Base-by-base conservation (phyloP, 2,329 filamentous ascomycete species). In the Grosmannia clavigera region DNA sequence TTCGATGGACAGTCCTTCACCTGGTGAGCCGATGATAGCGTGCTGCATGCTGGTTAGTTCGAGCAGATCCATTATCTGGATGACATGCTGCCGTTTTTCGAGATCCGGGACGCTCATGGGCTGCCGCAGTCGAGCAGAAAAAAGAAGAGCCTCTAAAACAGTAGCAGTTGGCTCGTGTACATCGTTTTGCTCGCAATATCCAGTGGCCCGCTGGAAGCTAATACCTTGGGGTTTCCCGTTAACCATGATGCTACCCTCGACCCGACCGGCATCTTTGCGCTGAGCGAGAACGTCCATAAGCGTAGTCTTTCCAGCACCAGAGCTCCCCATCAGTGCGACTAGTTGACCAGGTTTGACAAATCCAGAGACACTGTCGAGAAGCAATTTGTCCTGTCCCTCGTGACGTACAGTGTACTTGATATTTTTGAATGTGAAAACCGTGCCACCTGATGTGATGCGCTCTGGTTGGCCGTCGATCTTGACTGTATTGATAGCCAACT, bases 121-220 rank as follows among this genome's bases (percentile, higher is more conserved):
- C 68, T 96, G 92, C 63, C 92, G 87, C 48, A 96, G 84, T 6
- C 94, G 71, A 31, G 92, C 92, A 67, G 85, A 90, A 73, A 96
- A 96, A 67, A 84, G 83, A 40, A 96, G 79, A 11, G 91, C 90
- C 72, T 96, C 92, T 63, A 92, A 85, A 46, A 95, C 90, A 1
- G 91, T 96, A 0, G 85, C 85, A 0, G 90, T 95, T 55, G 86
- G 79, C 51, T 95, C 77, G 70, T 96, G 92, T 16, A 96, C 79
- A 80, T 96, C 91, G 70, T 95, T 90, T 70, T 96, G 91, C 69
- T 95, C 89, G 46, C 91, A 91, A 66, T 95, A 95, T 56, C 91
- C 91, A 0, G 90, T 94, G 74, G 92, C 92, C 64, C 91, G 86
- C 71, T 95, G 90, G 79, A 95, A 95, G 0, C 87, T 90, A 50